Percentiles rank a stretch among this genome's conserved stretches.
Conservation (phyloP, 2,329 filamentous ascomycete species). For the Trichoderma aggressivum region DNA sequence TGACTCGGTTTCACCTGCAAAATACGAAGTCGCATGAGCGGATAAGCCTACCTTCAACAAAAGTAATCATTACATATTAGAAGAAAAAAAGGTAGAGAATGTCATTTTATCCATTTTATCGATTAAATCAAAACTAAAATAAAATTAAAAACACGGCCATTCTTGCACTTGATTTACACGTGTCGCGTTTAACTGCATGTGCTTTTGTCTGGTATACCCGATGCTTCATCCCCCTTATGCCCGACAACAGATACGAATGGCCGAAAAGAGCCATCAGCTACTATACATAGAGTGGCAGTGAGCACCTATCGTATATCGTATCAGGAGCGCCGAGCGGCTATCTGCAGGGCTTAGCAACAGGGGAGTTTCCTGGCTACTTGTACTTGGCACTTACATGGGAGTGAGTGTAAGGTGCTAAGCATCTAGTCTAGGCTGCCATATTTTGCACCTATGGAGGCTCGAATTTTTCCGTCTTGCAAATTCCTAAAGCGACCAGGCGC, state of each 20-base stretch:
- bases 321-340: background rate
- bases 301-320: background rate
- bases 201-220: background rate
- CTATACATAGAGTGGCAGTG: background rate
- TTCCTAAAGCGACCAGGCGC: background rate
- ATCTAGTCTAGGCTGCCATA: background rate
- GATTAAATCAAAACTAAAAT: background rate
- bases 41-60: background rate
- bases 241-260: background rate
- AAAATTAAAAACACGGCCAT: background rate
- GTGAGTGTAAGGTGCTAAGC: background rate
- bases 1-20: background rate
- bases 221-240: background rate
- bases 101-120: background rate
- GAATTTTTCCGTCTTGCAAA: background rate
- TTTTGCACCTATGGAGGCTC: background rate
- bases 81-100: background rate
- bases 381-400: background rate
- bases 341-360: background rate
- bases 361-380: background rate
- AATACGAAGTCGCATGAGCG: background rate
- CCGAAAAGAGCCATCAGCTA: background rate
- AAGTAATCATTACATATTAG: background rate
- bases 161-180: background rate
- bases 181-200: background rate